Evolutionary conservation across 345 rosid genomes (phyloP).

Genomic region (Euphorbia peplus): DNA sequence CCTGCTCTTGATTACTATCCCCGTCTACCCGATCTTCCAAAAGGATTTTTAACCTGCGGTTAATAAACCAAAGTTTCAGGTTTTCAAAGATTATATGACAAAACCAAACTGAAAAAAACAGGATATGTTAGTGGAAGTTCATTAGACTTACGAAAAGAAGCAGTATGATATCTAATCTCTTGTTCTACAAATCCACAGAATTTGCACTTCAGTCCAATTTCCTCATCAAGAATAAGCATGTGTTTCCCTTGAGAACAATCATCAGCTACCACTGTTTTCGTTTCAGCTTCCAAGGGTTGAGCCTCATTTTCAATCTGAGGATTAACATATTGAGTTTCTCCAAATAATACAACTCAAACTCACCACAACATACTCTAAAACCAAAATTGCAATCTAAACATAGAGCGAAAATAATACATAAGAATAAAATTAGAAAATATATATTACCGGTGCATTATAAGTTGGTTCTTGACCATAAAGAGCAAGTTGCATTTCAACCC

Average conservation of each 20-base stretch:
- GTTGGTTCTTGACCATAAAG: slow-evolving; percentile 28
- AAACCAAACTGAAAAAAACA: not conserved
- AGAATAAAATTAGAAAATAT: not conserved
- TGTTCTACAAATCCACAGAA: slow-evolving; percentile 32
- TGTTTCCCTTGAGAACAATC: slow-evolving; percentile 43
- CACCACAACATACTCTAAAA: not conserved
- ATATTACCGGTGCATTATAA: slow-evolving; percentile 26
- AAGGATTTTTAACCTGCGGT: slow-evolving; percentile 20
- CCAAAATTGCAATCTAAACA: not conserved
- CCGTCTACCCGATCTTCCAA: slow-evolving; percentile 23
- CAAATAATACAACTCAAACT: not conserved
- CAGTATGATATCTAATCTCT: slow-evolving; percentile 39
- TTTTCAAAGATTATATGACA: not conserved
- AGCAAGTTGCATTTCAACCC: slow-evolving; percentile 54
- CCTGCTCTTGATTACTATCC: slow-evolving; percentile 8
- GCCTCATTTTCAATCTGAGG: slow-evolving; percentile 13
- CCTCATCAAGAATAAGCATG: slow-evolving; percentile 45
- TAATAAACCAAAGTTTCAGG: slow-evolving; percentile 19
- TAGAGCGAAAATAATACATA: not conserved
- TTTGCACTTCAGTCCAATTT: slow-evolving; percentile 46
- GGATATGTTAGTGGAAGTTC: not conserved
- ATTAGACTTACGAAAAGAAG: slow-evolving; percentile 47
- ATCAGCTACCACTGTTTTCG: not conserved
- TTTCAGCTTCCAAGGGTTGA: not conserved
- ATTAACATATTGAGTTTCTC: slow-evolving; percentile 18